A percentile compares a stretch with the other conserved stretches of the same genome.
Conservation (phyloP, 306 rosid genomes). For the Crataegus laevigata region DNA sequence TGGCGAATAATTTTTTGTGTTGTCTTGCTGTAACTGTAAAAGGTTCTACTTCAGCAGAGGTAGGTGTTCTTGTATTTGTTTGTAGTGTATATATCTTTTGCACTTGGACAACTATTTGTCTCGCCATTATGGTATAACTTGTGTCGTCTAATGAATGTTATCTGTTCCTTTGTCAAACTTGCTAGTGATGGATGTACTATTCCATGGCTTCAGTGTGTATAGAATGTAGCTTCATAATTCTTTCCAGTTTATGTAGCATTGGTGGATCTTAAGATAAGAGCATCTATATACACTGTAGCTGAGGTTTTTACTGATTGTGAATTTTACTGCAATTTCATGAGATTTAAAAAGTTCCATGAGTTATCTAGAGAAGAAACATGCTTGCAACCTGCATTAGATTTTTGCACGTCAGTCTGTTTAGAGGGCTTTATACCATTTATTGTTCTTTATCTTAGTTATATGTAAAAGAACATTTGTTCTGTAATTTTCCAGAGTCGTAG, state of each 20-base stretch:
- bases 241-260: background rate
- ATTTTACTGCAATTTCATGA: background rate
- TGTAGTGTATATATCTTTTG: background rate
- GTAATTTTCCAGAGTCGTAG: constrained; percentile 44
- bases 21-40: background rate
- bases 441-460: background rate
- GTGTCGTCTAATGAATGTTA: background rate
- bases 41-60: background rate
- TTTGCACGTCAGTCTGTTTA: background rate
- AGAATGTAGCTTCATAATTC: background rate
- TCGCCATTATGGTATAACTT: background rate
- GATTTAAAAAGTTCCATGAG: too few species aligned
- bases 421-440: background rate
- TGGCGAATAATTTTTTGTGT: background rate
- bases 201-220: background rate
- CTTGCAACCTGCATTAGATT: background rate
- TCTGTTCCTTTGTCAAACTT: background rate
- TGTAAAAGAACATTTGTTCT: background rate
- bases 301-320: background rate
- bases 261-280: background rate
- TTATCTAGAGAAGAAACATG: background rate
- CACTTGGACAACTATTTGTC: background rate
- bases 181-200: background rate
- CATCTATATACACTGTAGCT: background rate
- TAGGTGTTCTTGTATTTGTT: background rate